Conservation (phyloP, 768 basidiomycete genomes). For the Vararia minispora region DNA sequence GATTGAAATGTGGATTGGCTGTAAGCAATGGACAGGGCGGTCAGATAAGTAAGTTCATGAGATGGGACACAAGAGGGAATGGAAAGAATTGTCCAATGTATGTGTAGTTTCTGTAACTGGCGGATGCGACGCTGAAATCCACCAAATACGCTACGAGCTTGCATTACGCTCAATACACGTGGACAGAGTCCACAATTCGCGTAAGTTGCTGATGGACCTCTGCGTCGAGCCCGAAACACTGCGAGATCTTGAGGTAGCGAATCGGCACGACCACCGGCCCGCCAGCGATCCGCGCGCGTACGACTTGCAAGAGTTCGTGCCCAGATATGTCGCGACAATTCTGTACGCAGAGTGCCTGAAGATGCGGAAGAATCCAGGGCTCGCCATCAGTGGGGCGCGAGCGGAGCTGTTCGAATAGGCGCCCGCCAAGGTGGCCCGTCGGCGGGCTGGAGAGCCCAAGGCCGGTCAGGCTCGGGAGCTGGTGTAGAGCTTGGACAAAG, state of each 20-base stretch:
- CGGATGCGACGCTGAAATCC: too few relatives aligned
- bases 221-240: constrained; percentile 17
- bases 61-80: too few relatives aligned
- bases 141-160: too few relatives aligned
- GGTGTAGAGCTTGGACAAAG: constrained; percentile 19
- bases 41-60: too few relatives aligned
- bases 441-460: constrained; percentile 20
- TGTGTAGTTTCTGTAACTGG: too few relatives aligned
- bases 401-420: constrained; percentile 21
- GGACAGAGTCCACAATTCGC: constrained; percentile 16
- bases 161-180: too few relatives aligned
- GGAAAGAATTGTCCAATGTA: too few relatives aligned
- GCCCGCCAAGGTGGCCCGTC: constrained; percentile 15
- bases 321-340: constrained; percentile 20
- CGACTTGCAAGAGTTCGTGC: constrained; percentile 20
- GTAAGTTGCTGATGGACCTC: constrained; percentile 17
- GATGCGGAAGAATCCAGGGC: constrained; percentile 18
- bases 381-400: constrained; percentile 11
- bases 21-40: too few relatives aligned
- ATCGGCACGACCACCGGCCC: constrained; percentile 15
- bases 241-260: constrained; percentile 16
- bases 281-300: constrained; percentile 13
- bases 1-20: too few relatives aligned
- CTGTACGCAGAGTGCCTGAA: constrained; percentile 20
- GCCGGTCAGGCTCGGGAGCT: constrained; percentile 19